These are phyloP conservation scores for Leccinum uliginosum DNA, from an alignment of 768 basidiomycete genomes.

Conservation along the genomic window DNA sequence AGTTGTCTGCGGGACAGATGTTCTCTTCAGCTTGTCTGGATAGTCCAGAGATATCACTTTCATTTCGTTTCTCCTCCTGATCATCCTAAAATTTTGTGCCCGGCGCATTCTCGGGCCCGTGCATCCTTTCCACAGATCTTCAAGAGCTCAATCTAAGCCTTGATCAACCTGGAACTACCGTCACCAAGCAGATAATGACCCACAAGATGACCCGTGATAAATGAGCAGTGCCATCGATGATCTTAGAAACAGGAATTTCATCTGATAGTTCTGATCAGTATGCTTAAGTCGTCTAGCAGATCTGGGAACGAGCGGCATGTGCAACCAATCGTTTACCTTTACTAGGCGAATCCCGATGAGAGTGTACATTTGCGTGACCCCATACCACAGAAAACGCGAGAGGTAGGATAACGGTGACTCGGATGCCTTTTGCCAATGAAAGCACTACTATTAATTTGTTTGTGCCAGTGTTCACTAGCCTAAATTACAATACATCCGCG, in stretches of 20 bases:
- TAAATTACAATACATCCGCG: not conserved
- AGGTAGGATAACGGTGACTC: not conserved
- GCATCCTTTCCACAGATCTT: not conserved
- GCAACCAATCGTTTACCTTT: not conserved
- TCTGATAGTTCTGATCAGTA: not conserved
- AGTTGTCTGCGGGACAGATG: not conserved
- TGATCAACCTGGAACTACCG: not conserved
- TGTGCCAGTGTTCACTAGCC: not conserved
- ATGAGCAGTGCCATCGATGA: not conserved
- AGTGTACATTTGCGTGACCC: not conserved
- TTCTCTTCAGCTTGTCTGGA: too few relatives aligned
- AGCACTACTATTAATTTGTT: not conserved
- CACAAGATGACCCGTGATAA: not conserved
- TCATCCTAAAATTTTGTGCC: not conserved
- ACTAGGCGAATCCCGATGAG: not conserved
- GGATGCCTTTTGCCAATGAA: not conserved
- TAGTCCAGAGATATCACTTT: not conserved
- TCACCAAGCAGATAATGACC: not conserved
- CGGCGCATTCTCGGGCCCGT: not conserved
- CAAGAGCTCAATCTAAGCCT: not conserved
- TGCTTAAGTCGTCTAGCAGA: not conserved
- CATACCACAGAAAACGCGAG: not conserved
- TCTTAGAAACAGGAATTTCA: not conserved
- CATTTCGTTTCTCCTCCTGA: not conserved
- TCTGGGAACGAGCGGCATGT: not conserved